Percentiles rank a stretch among this genome's conserved stretches.
Conservation (phyloP, 768 basidiomycete genomes). For the Tylopilus rubrobrunneus region DNA sequence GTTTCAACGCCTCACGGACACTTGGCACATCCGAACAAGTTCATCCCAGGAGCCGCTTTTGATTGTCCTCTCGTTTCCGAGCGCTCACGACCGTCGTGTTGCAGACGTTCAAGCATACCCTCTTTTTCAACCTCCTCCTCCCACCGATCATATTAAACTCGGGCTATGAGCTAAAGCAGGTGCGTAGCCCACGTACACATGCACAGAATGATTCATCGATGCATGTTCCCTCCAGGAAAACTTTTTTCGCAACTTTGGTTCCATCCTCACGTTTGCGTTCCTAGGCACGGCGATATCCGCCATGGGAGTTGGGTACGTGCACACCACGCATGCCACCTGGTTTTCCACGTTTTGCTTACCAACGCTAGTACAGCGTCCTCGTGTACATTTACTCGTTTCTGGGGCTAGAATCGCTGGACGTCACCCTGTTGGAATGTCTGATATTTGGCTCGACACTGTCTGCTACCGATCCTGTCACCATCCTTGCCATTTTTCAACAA, state of each 20-base stretch:
- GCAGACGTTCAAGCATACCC: conserved; percentile 92
- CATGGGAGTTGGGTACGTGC: conserved; percentile 86
- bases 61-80: neutral
- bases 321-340: neutral
- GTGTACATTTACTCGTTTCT: conserved; percentile 94
- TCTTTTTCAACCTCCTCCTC: conserved; percentile 97
- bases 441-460: conserved; percentile 96
- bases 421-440: conserved; percentile 88
- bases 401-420: conserved; percentile 82
- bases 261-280: conserved; percentile 92
- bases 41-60: neutral
- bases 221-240: conserved; percentile 61
- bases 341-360: conserved; percentile 34
- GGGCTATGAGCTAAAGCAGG: conserved; percentile 97
- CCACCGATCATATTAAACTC: conserved; percentile 98
- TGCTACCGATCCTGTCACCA: conserved; percentile 97
- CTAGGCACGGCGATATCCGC: conserved; percentile 95
- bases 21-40: neutral
- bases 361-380: conserved; percentile 67
- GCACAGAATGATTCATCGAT: neutral
- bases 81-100: conserved; percentile 12
- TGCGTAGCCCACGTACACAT: conserved; percentile 16
- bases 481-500: conserved; percentile 96
- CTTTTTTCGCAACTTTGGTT: conserved; percentile 98
- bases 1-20: neutral